These are phyloP conservation scores for Cercospora sp. DNA, from an alignment of 2,329 filamentous ascomycete species.

Conservation along the genomic window DNA sequence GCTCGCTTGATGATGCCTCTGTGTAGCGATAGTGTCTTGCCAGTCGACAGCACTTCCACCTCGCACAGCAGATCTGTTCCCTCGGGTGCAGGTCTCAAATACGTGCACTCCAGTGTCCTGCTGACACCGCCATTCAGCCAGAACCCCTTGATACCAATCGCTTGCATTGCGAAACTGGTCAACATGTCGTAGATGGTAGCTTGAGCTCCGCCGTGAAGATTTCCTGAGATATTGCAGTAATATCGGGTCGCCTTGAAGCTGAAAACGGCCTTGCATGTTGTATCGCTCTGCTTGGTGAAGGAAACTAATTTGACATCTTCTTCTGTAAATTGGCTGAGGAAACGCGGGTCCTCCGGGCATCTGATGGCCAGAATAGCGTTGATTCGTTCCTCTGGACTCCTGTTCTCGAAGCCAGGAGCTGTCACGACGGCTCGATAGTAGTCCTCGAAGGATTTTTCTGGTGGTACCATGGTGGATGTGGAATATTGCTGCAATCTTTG, in stretches of 20 bases:
- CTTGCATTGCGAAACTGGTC: slow-evolving; percentile 43
- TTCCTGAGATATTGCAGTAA: slow-evolving; percentile 51
- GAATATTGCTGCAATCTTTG: neutral
- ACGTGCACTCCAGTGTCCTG: slow-evolving; percentile 48
- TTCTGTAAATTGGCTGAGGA: slow-evolving; percentile 27
- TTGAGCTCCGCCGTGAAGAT: slow-evolving; percentile 57
- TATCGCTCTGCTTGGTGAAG: slow-evolving; percentile 41
- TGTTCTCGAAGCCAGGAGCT: slow-evolving; percentile 20
- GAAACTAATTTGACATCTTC: slow-evolving; percentile 32
- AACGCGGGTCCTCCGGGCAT: slow-evolving; percentile 22
- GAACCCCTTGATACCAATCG: slow-evolving; percentile 35
- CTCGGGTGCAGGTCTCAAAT: slow-evolving; percentile 45
- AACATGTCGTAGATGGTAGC: slow-evolving; percentile 56
- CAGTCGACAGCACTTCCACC: slow-evolving; percentile 48
- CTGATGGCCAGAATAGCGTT: slow-evolving; percentile 22
- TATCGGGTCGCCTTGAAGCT: slow-evolving; percentile 46
- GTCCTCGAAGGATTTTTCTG: slow-evolving; percentile 12
- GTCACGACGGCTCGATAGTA: slow-evolving; percentile 12
- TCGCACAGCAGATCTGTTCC: slow-evolving; percentile 46
- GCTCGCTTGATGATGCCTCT: slow-evolving; percentile 45
- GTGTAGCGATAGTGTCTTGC: slow-evolving; percentile 44
- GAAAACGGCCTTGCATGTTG: slow-evolving; percentile 43
- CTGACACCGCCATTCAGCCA: slow-evolving; percentile 50
- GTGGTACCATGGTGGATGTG: slow-evolving; percentile 19
- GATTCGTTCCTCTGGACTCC: slow-evolving; percentile 31